Percentiles rank a stretch among this genome's conserved stretches.
These are phyloP conservation scores for Gossypium ekmanianum DNA, from an alignment of 345 rosid genomes.

Conservation along the genomic window DNA sequence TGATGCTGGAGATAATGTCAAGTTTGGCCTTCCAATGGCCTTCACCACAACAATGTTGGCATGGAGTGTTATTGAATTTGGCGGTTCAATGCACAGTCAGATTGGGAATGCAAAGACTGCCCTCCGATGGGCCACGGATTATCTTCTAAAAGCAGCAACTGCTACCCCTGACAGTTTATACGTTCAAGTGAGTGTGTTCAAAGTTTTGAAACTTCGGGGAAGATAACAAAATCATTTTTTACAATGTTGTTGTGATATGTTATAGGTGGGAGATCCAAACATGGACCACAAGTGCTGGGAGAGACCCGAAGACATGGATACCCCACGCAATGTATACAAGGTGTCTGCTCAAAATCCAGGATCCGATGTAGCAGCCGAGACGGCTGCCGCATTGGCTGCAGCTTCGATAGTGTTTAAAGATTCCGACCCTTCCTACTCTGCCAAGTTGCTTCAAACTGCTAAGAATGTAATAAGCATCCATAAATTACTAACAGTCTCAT, in stretches of 20 bases:
- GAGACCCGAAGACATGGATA: constrained; percentile 83
- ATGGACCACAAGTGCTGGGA: constrained; percentile 72
- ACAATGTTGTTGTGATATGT: not conserved
- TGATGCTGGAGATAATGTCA: constrained; percentile 80
- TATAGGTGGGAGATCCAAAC: constrained; percentile 70
- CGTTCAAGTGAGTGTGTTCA: constrained; percentile 48
- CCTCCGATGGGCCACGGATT: constrained; percentile 69
- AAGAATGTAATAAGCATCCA: constrained; percentile 30
- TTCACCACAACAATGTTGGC: constrained; percentile 65
- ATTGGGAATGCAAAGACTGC: constrained; percentile 47
- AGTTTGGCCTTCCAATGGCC: constrained; percentile 79
- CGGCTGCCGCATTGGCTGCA: constrained; percentile 75
- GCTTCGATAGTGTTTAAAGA: constrained; percentile 68
- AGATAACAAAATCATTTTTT: not conserved
- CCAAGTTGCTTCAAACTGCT: constrained; percentile 50
- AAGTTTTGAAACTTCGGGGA: not conserved
- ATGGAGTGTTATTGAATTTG: constrained; percentile 79
- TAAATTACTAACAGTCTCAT: not conserved
- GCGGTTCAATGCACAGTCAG: constrained; percentile 48
- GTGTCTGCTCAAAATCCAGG: constrained; percentile 58
- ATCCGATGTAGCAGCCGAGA: constrained; percentile 78
- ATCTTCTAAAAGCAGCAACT: constrained; percentile 60
- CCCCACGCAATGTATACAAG: constrained; percentile 59
- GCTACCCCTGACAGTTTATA: constrained; percentile 50
- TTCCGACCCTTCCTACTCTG: constrained; percentile 58